Base-by-base conservation (phyloP, 148 eudicot species). In the Chenopodium album region DNA sequence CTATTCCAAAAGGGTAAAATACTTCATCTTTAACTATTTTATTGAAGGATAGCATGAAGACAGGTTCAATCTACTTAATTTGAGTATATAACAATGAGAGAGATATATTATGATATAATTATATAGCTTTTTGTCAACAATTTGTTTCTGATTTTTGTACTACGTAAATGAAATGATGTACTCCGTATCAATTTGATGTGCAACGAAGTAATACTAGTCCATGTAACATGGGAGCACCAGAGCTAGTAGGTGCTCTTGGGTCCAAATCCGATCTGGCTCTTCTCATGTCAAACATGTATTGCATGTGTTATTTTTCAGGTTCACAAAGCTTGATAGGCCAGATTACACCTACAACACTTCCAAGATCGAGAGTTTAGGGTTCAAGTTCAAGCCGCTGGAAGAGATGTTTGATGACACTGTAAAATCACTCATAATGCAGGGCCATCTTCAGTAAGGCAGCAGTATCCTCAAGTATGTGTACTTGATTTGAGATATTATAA, bases 381-480 rank as follows among this genome's bases (percentile, higher is more conserved):
- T 95, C 91, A 89, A 89, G 79, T 96, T 96, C 92, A 96, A 87
- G 90, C 59, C 93, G 9, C 73, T 90, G 28, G 93, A 92, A 85
- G 95, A 94, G 75, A 96, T 96, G 98, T 96, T 96, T 76, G 97
- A 91, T 80, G 98, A 94, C 44, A 88, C 93, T 60, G 77, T 96
- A 60, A 80, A 87, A 22, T 92, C 93, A 29, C 88, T 96, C 20
- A 80, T 63, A 29, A 82, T 79, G 63, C 94, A 92, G 83, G 98
- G 98, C 73, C 82, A 91, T 86, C 91, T 96, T 74, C 52, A 87
- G 78, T 28, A 76, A 17, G 44, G 5, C 5, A 37, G 44, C 44
- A 37, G 7, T 37, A 37, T 5, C 67, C 52, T 17, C 7, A 46
- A 62, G 29, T 16, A 14, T 5, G 44, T 8, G 34, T 37, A 3